Evolutionary conservation across 2,329 filamentous ascomycete genomes (phyloP), one percentile per base, ranked within the genome.

Genomic region (Pezicula carpinea): DNA sequence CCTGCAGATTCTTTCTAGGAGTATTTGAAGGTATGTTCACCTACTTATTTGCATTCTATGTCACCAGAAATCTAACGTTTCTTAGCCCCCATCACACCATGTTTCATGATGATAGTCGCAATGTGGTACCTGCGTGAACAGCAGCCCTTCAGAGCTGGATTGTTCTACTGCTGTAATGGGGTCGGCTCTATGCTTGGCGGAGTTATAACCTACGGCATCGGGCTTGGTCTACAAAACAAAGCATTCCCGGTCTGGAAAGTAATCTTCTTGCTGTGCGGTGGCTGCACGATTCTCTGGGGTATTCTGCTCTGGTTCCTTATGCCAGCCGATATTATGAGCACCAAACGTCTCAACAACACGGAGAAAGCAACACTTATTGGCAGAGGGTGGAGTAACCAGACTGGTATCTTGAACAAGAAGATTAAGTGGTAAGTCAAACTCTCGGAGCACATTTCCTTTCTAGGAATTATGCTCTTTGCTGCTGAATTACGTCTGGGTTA

Each of bases 101-200:
- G 81, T 0, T 86, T 85, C 54, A 78, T 80, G 0, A 69, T 87
- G 3, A 72, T 87, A 54, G 85, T 82, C 2, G 77, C 71, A 5
- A 79, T 84, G 65, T 87, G 83, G 82, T 87, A 85, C 57, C 85
- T 83, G 1, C 82, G 82, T 60, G 71, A 72, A 45, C 82, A 87
- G 59, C 82, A 86, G 63, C 79, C 78, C 2, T 68, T 71, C 1
- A 69, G 83, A 3, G 77, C 76, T 2, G 76, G 74, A 2, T 74
- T 84, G 44, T 87, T 85, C 84, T 66, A 75, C 69, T 44, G 83
- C 81, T 69, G 82, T 80, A 53, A 80, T 77, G 15, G 75, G 71
- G 44, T 80, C 73, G 2, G 79, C 77, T 61, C 46, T 3, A 80
- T 83, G 26, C 69, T 83, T 22, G 80, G 80, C 14, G 79, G 80